These are phyloP conservation scores for Pseudogymnoascus sp. DNA, from an alignment of 2,329 filamentous ascomycete species.

Conservation along the genomic window DNA sequence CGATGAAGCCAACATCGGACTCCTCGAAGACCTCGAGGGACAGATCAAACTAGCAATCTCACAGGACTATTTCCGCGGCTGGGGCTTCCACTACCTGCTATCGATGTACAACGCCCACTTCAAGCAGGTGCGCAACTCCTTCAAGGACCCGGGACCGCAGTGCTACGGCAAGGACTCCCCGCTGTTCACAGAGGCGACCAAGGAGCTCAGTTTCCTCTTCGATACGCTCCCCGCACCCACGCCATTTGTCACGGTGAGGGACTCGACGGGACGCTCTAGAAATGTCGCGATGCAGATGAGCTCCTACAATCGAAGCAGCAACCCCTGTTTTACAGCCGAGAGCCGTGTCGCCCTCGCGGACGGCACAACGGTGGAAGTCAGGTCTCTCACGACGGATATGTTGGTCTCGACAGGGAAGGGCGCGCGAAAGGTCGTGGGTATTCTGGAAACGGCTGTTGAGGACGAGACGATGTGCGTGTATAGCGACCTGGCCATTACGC, in stretches of 20 bases:
- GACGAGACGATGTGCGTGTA: slow-evolving; percentile 38
- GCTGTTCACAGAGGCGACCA: slow-evolving; percentile 43
- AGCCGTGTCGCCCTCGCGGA: slow-evolving; percentile 39
- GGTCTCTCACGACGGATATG: slow-evolving; percentile 38
- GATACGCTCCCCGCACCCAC: slow-evolving; percentile 28
- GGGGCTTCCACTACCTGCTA: slow-evolving; percentile 51
- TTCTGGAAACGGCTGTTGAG: slow-evolving; percentile 42
- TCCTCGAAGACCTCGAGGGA: slow-evolving; percentile 44
- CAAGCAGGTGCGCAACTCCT: slow-evolving; percentile 50
- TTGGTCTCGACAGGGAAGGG: slow-evolving; percentile 44
- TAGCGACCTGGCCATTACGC: slow-evolving; percentile 40
- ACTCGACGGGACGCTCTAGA: neutral
- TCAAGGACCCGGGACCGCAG: slow-evolving; percentile 51
- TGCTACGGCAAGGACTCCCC: slow-evolving; percentile 43
- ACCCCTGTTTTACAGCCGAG: slow-evolving; percentile 46
- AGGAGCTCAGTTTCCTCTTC: slow-evolving; percentile 38
- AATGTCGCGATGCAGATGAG: slow-evolving; percentile 33
- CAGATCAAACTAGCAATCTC: slow-evolving; percentile 43
- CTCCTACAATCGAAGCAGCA: slow-evolving; percentile 34
- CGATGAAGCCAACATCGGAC: slow-evolving; percentile 36
- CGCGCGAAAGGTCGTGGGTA: slow-evolving; percentile 38
- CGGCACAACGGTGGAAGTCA: slow-evolving; percentile 34
- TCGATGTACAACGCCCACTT: slow-evolving; percentile 48
- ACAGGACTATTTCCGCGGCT: slow-evolving; percentile 36
- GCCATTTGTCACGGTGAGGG: slow-evolving; percentile 14